Evolutionary conservation across 2,329 filamentous ascomycete genomes (phyloP).

Genomic region (Capronia americana): DNA sequence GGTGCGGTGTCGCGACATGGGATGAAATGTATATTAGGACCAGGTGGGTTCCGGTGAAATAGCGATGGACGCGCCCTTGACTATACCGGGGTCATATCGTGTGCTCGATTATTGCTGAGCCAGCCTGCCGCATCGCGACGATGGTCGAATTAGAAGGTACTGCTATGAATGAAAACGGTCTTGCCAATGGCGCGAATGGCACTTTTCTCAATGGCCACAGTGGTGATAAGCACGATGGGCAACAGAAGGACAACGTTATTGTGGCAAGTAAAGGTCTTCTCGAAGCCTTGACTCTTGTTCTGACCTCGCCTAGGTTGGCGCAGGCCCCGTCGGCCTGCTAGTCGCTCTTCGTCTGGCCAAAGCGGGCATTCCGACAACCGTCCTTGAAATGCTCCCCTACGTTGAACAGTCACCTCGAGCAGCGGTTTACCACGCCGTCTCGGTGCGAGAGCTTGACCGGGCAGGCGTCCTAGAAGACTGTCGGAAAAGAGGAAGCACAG

Average conservation of each 20-base stretch:
- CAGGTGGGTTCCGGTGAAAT: not conserved
- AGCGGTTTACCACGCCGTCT: slow-evolving; percentile 19
- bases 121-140: not conserved
- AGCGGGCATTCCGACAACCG: slow-evolving; percentile 41
- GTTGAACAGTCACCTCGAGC: slow-evolving; percentile 25
- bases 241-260: slow-evolving; percentile 7
- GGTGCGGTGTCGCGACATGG: not conserved
- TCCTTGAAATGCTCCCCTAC: slow-evolving; percentile 28
- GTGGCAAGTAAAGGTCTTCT: not conserved
- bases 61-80: not conserved
- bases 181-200: slow-evolving; percentile 3
- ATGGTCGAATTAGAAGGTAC: slow-evolving; percentile 1
- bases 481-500: slow-evolving; percentile 17
- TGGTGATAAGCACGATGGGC: not conserved
- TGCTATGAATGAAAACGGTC: not conserved
- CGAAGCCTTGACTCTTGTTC: not conserved
- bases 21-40: slow-evolving; percentile 5
- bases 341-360: slow-evolving; percentile 42
- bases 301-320: slow-evolving; percentile 36
- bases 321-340: slow-evolving; percentile 43
- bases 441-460: slow-evolving; percentile 20
- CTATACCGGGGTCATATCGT: not conserved
- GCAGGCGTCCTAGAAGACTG: slow-evolving; percentile 22
- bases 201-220: not conserved
- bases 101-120: not conserved